phyloP scores from a whole-genome alignment of 192 early-diverging fungal species.

The Hyaloraphidium curvatum region DNA sequence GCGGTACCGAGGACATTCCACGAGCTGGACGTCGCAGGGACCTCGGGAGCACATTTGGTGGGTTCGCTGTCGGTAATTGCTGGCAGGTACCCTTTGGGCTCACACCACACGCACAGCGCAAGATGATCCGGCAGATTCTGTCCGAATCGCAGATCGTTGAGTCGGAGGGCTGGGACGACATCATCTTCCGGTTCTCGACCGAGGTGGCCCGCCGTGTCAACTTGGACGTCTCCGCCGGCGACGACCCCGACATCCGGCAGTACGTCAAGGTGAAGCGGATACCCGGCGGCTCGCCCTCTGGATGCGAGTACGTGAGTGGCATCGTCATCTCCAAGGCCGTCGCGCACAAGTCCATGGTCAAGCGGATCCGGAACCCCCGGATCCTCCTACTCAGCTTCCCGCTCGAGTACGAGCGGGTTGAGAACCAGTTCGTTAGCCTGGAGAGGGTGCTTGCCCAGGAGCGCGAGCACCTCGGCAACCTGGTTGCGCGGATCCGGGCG shows the following conservation, averaged over 20 bases:
- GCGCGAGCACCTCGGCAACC: slow-evolving; percentile 53
- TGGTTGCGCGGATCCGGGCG: slow-evolving; percentile 58
- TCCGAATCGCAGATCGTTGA: too few species aligned
- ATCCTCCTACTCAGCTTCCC: slow-evolving; percentile 77
- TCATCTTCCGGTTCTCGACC: too few species aligned
- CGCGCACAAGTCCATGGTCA: slow-evolving; percentile 77
- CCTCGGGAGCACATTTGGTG: too few species aligned
- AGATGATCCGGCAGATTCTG: too few species aligned
- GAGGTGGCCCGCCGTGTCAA: too few species aligned
- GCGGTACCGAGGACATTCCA: too few species aligned
- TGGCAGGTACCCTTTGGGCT: too few species aligned
- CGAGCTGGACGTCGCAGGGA: too few species aligned
- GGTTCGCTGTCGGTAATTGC: too few species aligned
- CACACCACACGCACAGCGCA: too few species aligned
- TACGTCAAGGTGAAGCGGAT: slow-evolving; percentile 94
- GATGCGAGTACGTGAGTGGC: slow-evolving; percentile 71
- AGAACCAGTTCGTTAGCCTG: slow-evolving; percentile 59
- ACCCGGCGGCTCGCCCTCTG: slow-evolving; percentile 57
- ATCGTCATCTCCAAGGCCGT: slow-evolving; percentile 87
- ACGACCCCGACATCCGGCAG: slow-evolving; percentile 70
- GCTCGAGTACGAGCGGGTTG: slow-evolving; percentile 55
- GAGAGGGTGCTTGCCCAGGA: slow-evolving; percentile 69
- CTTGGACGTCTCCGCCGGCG: slow-evolving; percentile 56
- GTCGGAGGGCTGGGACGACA: too few species aligned
- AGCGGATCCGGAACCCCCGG: slow-evolving; percentile 39